These are phyloP conservation scores for Neurospora crassa DNA, from an alignment of 2,329 filamentous ascomycete species.

Conservation along the genomic window DNA sequence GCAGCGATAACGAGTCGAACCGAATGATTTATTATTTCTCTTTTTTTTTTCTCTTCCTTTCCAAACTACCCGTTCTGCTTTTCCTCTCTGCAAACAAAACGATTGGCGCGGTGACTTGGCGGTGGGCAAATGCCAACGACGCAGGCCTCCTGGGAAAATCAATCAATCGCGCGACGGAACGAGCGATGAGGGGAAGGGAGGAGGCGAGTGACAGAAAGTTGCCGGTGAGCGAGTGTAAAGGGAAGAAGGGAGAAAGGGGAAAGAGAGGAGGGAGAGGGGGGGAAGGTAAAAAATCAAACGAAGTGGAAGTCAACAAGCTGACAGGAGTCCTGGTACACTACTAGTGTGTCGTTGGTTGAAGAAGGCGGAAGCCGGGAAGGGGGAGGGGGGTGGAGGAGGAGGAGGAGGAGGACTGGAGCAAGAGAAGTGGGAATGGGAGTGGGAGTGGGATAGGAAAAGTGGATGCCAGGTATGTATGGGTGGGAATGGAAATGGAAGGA, in stretches of 20 bases:
- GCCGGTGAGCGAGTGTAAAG: slow-evolving; percentile 15
- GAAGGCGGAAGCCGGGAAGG: slow-evolving; percentile 8
- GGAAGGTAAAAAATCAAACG: not conserved
- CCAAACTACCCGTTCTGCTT: not conserved
- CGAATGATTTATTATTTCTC: not conserved
- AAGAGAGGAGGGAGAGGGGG: slow-evolving; percentile 9
- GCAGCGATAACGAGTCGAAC: not conserved
- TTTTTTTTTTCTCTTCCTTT: not conserved
- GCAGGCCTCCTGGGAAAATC: not conserved
- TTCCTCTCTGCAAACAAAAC: not conserved
- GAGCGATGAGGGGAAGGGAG: slow-evolving; percentile 8
- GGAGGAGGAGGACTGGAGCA: not conserved
- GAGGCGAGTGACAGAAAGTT: slow-evolving; percentile 4
- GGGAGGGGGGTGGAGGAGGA: slow-evolving; percentile 2
- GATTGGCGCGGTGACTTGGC: not conserved
- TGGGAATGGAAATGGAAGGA: slow-evolving; percentile 12
- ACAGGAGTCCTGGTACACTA: not conserved
- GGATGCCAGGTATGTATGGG: not conserved
- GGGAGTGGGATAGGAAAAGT: slow-evolving; percentile 6
- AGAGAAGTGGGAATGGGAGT: too few species aligned
- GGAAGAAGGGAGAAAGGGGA: slow-evolving; percentile 7
- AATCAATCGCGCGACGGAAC: slow-evolving; percentile 8
- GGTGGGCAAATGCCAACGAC: not conserved
- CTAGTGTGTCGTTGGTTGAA: not conserved
- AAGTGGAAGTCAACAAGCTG: not conserved